Conservation (phyloP, 345 rosid species). For the Populus davidiana region DNA sequence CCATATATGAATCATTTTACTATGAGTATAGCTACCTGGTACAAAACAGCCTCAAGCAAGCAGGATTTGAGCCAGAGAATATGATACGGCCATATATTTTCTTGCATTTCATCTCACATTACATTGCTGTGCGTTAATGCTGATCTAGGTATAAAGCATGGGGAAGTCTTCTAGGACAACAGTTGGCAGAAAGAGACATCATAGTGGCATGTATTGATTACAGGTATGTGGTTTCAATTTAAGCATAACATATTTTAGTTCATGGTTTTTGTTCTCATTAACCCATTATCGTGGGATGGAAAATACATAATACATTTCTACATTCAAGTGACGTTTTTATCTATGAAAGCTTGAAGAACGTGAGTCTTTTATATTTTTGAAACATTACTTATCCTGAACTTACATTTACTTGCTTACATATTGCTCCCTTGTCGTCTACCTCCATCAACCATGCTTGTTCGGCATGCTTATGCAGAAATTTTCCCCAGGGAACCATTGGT, state of each 20-base stretch:
- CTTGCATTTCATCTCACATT: constrained; percentile 18
- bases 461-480: constrained; percentile 28
- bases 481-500: constrained; percentile 37
- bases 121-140: constrained; percentile 13
- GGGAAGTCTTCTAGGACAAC: constrained; percentile 33
- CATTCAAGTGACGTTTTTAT: not conserved
- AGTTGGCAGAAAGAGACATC: constrained; percentile 35
- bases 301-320: not conserved
- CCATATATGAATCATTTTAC: not conserved
- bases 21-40: not conserved
- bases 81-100: not conserved
- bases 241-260: not conserved
- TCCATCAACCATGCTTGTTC: constrained; percentile 9
- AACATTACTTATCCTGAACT: not conserved
- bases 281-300: not conserved
- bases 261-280: constrained; percentile 4
- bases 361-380: not conserved
- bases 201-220: constrained; percentile 37
- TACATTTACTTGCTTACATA: not conserved
- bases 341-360: constrained; percentile 3
- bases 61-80: not conserved
- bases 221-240: constrained; percentile 26
- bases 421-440: not conserved
- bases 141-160: constrained; percentile 35
- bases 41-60: not conserved